Conservation (phyloP, 768 basidiomycete genomes). For the Tricholoma hemisulphureum region DNA sequence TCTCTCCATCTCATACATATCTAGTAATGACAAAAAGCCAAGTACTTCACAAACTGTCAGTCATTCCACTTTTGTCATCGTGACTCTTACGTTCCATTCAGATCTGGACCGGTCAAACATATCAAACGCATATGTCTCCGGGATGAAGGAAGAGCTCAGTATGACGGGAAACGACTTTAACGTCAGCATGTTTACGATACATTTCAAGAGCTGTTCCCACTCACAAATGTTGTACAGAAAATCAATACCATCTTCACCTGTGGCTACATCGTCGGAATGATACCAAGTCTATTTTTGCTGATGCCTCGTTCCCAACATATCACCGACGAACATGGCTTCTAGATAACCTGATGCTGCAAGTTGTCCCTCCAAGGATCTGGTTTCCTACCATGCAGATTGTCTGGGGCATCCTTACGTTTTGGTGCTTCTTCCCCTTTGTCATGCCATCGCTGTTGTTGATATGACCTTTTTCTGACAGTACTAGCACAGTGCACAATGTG, state of each 20-base stretch:
- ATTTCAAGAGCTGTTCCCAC: slow-evolving; percentile 3
- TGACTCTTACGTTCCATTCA: slow-evolving; percentile 20
- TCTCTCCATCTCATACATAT: slow-evolving; percentile 6
- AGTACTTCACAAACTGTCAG: slow-evolving; percentile 69
- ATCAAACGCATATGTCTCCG: slow-evolving; percentile 74
- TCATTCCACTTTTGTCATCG: background rate
- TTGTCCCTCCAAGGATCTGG: slow-evolving; percentile 63
- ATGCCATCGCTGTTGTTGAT: slow-evolving; percentile 6
- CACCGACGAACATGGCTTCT: slow-evolving; percentile 8
- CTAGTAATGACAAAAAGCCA: slow-evolving; percentile 9
- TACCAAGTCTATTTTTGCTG: slow-evolving; percentile 47
- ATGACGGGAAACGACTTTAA: slow-evolving; percentile 68
- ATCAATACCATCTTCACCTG: slow-evolving; percentile 72
- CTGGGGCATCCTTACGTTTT: slow-evolving; percentile 67
- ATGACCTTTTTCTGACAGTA: slow-evolving; percentile 33
- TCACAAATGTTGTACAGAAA: slow-evolving; percentile 37
- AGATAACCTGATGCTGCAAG: slow-evolving; percentile 68
- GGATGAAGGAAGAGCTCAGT: slow-evolving; percentile 70
- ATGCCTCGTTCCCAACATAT: background rate
- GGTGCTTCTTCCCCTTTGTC: slow-evolving; percentile 34
- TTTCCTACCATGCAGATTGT: slow-evolving; percentile 63
- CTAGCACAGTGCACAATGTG: slow-evolving; percentile 53
- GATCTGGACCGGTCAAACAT: slow-evolving; percentile 70
- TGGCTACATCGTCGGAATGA: slow-evolving; percentile 74
- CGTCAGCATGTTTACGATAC: slow-evolving; percentile 27